Percentiles rank a stretch among this genome's conserved stretches.
Conservation (phyloP, 345 rosid genomes). For the Sonneratia alba region DNA sequence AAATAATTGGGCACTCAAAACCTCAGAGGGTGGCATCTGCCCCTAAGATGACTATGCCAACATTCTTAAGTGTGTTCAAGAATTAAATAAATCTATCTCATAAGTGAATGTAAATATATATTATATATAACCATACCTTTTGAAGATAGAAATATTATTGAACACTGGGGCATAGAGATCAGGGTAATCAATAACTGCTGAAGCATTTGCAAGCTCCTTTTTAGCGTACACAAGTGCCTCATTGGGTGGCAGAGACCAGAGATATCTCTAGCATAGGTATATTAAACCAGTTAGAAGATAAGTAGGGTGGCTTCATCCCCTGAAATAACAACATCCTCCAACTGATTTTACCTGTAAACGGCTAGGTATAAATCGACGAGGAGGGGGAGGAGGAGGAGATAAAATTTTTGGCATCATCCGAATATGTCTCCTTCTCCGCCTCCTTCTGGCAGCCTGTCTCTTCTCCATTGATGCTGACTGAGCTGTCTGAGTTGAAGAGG, state of each 20-base stretch:
- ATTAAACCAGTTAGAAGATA: neutral
- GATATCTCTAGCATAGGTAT: slow-evolving; percentile 27
- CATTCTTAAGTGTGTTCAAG: neutral
- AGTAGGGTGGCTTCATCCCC: neutral
- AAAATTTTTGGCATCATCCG: neutral
- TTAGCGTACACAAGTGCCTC: slow-evolving; percentile 64
- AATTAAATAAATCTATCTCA: neutral
- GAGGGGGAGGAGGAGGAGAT: slow-evolving; percentile 17
- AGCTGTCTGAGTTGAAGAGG: slow-evolving; percentile 23
- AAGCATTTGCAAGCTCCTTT: slow-evolving; percentile 46
- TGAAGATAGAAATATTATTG: slow-evolving; percentile 56
- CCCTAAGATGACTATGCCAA: too few relatives aligned
- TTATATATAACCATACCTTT: slow-evolving; percentile 30
- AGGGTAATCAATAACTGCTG: slow-evolving; percentile 32
- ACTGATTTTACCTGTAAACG: slow-evolving; percentile 38
- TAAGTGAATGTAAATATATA: neutral
- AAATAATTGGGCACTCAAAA: too few relatives aligned
- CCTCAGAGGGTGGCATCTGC: too few relatives aligned
- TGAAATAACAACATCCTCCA: neutral
- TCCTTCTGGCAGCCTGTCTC: slow-evolving; percentile 15
- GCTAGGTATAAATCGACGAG: slow-evolving; percentile 20
- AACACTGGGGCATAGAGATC: slow-evolving; percentile 51
- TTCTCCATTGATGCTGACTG: slow-evolving; percentile 11
- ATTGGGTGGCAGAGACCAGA: slow-evolving; percentile 46
- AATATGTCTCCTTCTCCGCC: slow-evolving; percentile 1